phyloP scores from a whole-genome alignment of 192 early-diverging fungal species.

The Physocladia obscura region DNA sequence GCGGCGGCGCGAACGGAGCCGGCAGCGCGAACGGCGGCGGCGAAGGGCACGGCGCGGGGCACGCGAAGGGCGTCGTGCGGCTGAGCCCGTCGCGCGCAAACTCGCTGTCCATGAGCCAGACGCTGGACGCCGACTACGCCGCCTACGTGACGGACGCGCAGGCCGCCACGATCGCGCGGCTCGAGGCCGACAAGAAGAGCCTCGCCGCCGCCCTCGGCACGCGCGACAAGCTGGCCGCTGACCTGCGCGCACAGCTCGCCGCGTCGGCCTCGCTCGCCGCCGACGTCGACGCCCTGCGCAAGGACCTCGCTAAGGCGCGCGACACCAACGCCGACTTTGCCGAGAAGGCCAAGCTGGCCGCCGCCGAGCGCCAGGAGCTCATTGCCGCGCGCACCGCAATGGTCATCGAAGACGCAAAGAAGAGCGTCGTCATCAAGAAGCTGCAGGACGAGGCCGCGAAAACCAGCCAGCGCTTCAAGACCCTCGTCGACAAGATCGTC shows the following conservation, averaged over 20 bases:
- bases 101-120: no score
- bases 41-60: no score
- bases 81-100: no score
- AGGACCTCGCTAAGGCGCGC: neutral
- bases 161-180: neutral
- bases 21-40: no score
- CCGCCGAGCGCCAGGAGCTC: neutral
- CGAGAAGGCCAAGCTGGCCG: neutral
- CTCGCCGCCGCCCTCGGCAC: neutral
- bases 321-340: neutral
- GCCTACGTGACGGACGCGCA: neutral
- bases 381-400: neutral
- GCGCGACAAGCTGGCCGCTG: conserved; percentile 6
- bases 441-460: conserved; percentile 1
- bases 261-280: neutral
- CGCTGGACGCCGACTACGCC: conserved; percentile 3
- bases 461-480: neutral
- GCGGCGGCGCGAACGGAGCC: no score
- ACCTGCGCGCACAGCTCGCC: neutral
- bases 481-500: conserved; percentile 9
- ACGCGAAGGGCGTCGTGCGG: no score
- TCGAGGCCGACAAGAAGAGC: neutral
- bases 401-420: conserved; percentile 22
- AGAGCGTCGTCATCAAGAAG: conserved; percentile 6
- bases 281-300: neutral